Evolutionary conservation across 2,329 filamentous ascomycete species (phyloP), one percentile per base, ranked within the genome.

Genomic region (Phialemonium atrogriseum): DNA sequence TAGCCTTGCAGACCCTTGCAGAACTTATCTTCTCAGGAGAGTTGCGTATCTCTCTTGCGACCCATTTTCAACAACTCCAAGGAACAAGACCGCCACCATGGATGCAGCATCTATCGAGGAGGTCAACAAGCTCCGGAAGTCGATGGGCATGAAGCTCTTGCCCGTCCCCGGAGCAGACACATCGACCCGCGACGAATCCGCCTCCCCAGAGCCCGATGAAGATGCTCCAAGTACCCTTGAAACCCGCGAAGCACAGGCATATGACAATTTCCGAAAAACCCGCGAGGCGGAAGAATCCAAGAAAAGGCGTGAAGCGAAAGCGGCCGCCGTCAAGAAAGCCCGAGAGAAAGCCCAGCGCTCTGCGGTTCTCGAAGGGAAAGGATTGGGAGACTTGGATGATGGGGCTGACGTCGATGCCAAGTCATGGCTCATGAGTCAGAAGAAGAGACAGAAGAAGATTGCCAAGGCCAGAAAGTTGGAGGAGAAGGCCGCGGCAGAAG

Each of bases 361-460:
- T 49, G 68, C 78, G 10, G 73, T 81, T 40, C 64, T 98, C 9
- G 77, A 91, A 50, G 91, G 91, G 36, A 80, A 82, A 51, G 83
- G 88, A 1, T 62, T 98, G 3, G 91, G 84, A 28, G 91, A 96
- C 21, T 66, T 63, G 0, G 80, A 79, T 26, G 77, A 73, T 3
- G 73, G 66, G 5, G 73, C 63, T 4, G 77, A 80, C 10, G 45
- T 83, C 16, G 85, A 94, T 54, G 84, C 89, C 10, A 84, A 84
- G 53, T 69, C 83, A 2, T 98, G 91, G 91, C 58, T 98, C 38
- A 75, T 82, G 45, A 80, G 80, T 37, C 81, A 89, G 55, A 96
- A 94, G 69, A 96, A 94, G 65, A 73, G 88, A 31, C 86, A 94
- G 56, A 94, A 87, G 69, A 84, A 88, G 59, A 88, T 96, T 23